These are phyloP conservation scores for Cornus florida DNA, from an alignment of 148 eudicot genomes.

Conservation along the genomic window DNA sequence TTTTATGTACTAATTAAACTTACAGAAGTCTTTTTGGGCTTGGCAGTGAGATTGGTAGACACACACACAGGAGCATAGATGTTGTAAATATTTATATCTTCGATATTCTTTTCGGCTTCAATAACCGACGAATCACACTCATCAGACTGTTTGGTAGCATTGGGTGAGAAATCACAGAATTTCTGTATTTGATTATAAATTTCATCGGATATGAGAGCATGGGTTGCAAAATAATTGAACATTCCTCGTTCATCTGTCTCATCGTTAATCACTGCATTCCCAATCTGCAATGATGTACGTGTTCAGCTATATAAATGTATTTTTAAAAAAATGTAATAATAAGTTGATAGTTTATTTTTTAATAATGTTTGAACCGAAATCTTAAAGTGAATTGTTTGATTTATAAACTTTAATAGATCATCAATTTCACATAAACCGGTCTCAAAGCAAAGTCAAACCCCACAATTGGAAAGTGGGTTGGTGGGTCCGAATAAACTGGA, in stretches of 20 bases:
- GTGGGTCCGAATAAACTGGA: too few species aligned
- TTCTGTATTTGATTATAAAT: slow-evolving; percentile 23
- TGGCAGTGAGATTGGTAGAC: slow-evolving; percentile 40
- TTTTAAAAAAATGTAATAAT: too few species aligned
- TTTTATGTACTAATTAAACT: slow-evolving; percentile 13
- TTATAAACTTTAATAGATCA: too few species aligned
- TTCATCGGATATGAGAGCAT: slow-evolving; percentile 62
- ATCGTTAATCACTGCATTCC: slow-evolving; percentile 74
- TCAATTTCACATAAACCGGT: too few species aligned
- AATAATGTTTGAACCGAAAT: too few species aligned
- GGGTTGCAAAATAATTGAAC: slow-evolving; percentile 61
- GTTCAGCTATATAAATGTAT: too few species aligned
- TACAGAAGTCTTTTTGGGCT: slow-evolving; percentile 50
- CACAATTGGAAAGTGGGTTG: too few species aligned
- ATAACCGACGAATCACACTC: slow-evolving; percentile 31
- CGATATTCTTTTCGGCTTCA: slow-evolving; percentile 21
- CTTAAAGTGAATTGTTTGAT: too few species aligned
- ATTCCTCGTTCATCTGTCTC: slow-evolving; percentile 58
- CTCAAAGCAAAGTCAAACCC: too few species aligned
- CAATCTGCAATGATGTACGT: slow-evolving; percentile 49
- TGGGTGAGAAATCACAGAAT: slow-evolving; percentile 48
- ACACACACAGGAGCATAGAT: slow-evolving; percentile 69
- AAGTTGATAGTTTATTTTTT: too few species aligned
- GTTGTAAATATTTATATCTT: slow-evolving; percentile 51
- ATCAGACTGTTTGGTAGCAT: slow-evolving; percentile 1